phyloP scores from a whole-genome alignment of 2,329 filamentous ascomycete species.

The Pseudogymnoascus sp. region DNA sequence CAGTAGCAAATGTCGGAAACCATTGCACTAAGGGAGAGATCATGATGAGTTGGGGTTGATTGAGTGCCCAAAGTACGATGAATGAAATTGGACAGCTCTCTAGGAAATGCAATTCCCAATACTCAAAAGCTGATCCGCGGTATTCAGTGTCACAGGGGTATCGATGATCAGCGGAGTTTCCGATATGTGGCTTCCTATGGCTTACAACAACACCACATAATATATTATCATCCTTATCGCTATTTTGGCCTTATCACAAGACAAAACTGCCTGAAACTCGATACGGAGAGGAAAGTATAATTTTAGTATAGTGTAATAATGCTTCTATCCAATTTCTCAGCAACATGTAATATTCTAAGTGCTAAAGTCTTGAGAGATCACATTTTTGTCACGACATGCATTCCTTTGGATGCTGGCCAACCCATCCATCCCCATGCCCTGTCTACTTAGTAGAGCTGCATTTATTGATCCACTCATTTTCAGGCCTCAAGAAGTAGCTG shows the following conservation, averaged over 20 bases:
- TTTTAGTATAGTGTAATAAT: not conserved
- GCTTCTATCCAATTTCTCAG: not conserved
- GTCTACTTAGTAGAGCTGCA: constrained; percentile 12
- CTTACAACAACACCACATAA: not conserved
- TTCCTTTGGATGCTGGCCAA: not conserved
- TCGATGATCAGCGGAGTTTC: not conserved
- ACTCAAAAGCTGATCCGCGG: not conserved
- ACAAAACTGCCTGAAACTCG: not conserved
- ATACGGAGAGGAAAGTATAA: not conserved
- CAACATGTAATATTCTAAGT: not conserved
- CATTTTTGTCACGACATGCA: not conserved
- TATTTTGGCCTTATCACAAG: not conserved
- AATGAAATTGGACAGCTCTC: not conserved
- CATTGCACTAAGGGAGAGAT: constrained; percentile 13
- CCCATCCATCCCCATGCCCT: not conserved
- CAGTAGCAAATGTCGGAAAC: constrained; percentile 13
- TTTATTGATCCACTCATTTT: constrained; percentile 16
- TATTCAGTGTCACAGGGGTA: constrained; percentile 4
- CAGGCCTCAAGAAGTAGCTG: constrained; percentile 25
- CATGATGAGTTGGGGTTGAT: constrained; percentile 12
- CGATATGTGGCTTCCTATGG: not conserved
- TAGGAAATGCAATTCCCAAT: not conserved
- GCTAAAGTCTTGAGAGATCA: not conserved
- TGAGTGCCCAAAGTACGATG: not conserved
- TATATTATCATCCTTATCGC: constrained; percentile 4